Conservation (phyloP, 2,329 filamentous ascomycete species). For the Bipolaris sorokiniana region DNA sequence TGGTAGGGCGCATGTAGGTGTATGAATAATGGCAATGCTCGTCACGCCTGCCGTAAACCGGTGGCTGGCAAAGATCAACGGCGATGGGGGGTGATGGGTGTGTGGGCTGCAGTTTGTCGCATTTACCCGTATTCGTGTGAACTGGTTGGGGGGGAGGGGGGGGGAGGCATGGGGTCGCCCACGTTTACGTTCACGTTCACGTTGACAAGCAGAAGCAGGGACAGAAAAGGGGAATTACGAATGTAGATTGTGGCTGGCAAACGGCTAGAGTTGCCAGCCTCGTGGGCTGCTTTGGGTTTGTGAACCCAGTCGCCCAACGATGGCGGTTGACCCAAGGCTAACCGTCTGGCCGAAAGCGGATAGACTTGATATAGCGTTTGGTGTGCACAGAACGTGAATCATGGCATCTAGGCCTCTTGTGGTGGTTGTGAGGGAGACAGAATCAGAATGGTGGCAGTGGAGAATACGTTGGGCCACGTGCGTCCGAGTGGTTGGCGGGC, state of each 20-base stretch:
- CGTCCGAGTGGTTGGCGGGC: conserved; percentile 28
- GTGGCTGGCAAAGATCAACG: background rate
- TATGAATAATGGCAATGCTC: conserved; percentile 5
- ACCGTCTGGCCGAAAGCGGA: background rate
- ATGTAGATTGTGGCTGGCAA: conserved; percentile 7
- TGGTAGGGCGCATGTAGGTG: background rate
- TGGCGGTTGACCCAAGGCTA: background rate
- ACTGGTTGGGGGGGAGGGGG: conserved; percentile 6
- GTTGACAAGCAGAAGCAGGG: background rate
- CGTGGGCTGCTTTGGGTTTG: conserved; percentile 5
- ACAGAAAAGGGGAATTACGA: conserved; percentile 10
- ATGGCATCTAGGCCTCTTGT: conserved; percentile 26
- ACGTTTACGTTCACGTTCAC: background rate
- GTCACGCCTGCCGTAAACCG: conserved; percentile 12
- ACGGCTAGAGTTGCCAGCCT: conserved; percentile 33
- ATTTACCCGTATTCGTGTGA: conserved; percentile 6
- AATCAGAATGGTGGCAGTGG: background rate
- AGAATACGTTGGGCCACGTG: conserved; percentile 16
- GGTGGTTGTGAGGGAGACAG: conserved; percentile 24
- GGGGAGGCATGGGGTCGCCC: background rate
- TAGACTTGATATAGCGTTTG: conserved; percentile 4
- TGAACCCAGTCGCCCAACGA: conserved; percentile 20
- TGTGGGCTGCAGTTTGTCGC: conserved; percentile 1
- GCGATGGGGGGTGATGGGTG: background rate
- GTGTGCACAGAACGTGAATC: conserved; percentile 17